Evolutionary conservation across 2,329 filamentous ascomycete genomes (phyloP).

Genomic region (Conoideocrella luteorostrata): DNA sequence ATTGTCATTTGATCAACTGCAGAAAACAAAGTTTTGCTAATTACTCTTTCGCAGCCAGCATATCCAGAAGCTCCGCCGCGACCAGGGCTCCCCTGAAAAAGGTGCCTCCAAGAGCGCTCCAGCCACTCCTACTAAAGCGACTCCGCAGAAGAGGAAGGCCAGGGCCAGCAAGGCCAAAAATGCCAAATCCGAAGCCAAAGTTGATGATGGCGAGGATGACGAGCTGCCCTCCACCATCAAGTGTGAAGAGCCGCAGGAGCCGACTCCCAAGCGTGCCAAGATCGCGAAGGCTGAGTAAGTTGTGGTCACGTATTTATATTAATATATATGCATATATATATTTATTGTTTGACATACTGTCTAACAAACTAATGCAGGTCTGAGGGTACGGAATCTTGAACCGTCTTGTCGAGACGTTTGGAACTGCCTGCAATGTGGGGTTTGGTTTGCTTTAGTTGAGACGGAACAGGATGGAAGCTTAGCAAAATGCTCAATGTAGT

Average conservation of each 20-base stretch:
- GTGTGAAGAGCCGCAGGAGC: not conserved
- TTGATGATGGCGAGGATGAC: slow-evolving; percentile 13
- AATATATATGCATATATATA: no score
- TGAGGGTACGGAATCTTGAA: no score
- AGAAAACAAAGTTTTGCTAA: slow-evolving; percentile 1
- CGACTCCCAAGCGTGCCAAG: slow-evolving; percentile 15
- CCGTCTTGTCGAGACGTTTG: no score
- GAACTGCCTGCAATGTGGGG: no score
- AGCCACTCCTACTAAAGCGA: slow-evolving; percentile 13
- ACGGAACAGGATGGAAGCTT: no score
- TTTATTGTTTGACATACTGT: no score
- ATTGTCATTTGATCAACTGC: no score
- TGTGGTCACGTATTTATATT: no score
- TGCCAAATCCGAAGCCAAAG: slow-evolving; percentile 11
- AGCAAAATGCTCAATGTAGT: no score
- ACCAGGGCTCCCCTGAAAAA: slow-evolving; percentile 18
- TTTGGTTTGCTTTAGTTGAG: no score
- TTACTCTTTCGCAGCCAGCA: slow-evolving; percentile 32
- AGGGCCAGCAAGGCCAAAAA: slow-evolving; percentile 17
- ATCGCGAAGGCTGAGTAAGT: slow-evolving; percentile 4
- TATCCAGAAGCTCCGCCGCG: slow-evolving; percentile 37
- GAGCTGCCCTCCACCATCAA: not conserved
- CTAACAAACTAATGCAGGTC: no score
- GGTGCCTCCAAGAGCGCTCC: slow-evolving; percentile 11
- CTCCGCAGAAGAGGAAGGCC: slow-evolving; percentile 25